Conservation (phyloP, 495 filamentous ascomycete genomes). For the Halenospora varia region DNA sequence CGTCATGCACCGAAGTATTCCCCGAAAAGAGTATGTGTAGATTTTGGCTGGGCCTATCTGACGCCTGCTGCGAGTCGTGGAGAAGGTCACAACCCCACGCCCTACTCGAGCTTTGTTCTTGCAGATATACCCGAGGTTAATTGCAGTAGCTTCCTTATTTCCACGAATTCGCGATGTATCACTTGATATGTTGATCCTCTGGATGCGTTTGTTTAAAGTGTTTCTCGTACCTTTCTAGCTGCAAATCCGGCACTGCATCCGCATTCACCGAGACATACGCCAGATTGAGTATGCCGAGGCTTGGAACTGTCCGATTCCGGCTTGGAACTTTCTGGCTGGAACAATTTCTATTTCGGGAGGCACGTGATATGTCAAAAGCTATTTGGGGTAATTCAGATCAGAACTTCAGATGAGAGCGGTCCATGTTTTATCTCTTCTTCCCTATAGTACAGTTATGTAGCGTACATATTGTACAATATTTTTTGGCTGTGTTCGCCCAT, state of each 20-base stretch:
- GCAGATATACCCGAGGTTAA: too few species aligned
- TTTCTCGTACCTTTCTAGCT: not conserved
- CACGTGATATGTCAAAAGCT: not conserved
- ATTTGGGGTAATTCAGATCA: not conserved
- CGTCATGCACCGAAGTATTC: too few species aligned
- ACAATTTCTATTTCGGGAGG: not conserved
- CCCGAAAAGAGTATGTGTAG: too few species aligned
- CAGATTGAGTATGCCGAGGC: not conserved
- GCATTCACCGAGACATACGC: not conserved
- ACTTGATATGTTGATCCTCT: not conserved
- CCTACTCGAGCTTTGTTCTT: not conserved
- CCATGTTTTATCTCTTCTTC: not conserved
- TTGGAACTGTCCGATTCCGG: not conserved
- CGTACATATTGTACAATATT: slow-evolving; percentile 1
- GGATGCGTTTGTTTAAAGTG: too few species aligned
- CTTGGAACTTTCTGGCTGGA: not conserved
- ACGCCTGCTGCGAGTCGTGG: not conserved
- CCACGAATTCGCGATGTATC: not conserved
- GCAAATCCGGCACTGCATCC: not conserved
- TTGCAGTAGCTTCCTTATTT: not conserved
- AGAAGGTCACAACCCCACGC: not conserved
- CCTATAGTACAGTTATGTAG: not conserved
- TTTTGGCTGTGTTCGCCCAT: not conserved
- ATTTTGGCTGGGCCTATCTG: too few species aligned
- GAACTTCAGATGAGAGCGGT: not conserved